A percentile compares a stretch with the other conserved stretches of the same genome.
These are phyloP conservation scores for Ammopiptanthus mongolicus DNA, from an alignment of 306 rosid genomes.

Conservation along the genomic window DNA sequence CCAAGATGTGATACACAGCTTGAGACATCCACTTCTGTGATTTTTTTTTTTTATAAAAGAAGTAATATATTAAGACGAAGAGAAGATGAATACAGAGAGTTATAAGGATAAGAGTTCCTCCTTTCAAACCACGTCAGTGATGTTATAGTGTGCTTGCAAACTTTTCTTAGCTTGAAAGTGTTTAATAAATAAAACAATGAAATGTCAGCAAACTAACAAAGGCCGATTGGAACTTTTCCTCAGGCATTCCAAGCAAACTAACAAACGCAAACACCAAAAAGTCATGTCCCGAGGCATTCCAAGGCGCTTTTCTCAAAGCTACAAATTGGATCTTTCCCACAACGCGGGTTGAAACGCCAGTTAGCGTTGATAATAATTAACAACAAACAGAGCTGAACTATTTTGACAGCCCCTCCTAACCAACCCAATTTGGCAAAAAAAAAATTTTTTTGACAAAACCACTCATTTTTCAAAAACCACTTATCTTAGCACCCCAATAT, in stretches of 20 bases:
- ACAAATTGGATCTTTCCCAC: no score
- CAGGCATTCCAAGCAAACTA: no score
- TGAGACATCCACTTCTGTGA: not conserved
- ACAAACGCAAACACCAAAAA: no score
- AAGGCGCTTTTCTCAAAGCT: no score
- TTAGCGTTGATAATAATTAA: no score
- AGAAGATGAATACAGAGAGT: not conserved
- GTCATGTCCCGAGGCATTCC: no score
- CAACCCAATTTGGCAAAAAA: no score
- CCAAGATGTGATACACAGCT: not conserved
- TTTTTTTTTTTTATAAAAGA: no score
- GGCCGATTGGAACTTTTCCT: no score
- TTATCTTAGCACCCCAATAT: not conserved
- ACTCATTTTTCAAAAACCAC: not conserved
- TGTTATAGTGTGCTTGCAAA: slow-evolving; percentile 1
- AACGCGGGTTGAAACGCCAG: no score
- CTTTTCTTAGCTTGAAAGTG: not conserved
- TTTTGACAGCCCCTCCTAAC: not conserved
- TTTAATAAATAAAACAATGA: not conserved
- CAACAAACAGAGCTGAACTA: no score
- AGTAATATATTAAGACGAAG: not conserved
- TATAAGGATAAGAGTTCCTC: no score
- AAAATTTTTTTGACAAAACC: not conserved
- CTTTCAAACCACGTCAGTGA: not conserved
- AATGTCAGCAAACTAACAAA: not conserved